Evolutionary conservation across 139 green algal species (phyloP).

Genomic region (Chlorella ohadii): DNA sequence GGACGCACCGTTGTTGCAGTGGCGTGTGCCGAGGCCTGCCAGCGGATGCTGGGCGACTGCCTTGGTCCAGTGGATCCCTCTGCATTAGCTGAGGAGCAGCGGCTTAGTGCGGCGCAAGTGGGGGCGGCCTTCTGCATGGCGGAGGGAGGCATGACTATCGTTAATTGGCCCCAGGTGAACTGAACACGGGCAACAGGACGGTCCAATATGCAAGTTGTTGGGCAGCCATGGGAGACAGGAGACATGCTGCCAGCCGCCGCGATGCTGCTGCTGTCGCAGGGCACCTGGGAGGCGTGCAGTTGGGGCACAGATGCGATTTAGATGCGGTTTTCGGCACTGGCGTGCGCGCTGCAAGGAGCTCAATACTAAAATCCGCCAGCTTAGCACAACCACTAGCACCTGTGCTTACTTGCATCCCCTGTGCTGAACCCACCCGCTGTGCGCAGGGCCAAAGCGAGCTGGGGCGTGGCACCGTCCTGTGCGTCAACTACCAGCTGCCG

Average conservation of each 20-base stretch:
- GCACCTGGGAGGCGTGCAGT: no score
- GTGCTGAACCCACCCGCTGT: not conserved
- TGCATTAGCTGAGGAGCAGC: not conserved
- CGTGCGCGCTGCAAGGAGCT: no score
- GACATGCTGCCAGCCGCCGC: no score
- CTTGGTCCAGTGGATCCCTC: not conserved
- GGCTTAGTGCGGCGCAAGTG: not conserved
- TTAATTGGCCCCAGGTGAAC: conserved; percentile 1
- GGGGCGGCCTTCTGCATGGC: conserved; percentile 10
- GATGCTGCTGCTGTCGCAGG: no score
- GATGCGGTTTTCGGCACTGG: no score
- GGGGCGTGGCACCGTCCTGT: conserved; percentile 1
- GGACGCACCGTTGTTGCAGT: conserved; percentile 28
- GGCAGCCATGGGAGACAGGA: not conserved
- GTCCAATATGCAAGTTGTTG: not conserved
- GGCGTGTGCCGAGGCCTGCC: conserved; percentile 32
- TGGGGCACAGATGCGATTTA: no score
- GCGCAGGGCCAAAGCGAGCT: conserved; percentile 11
- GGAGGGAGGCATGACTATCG: conserved; percentile 19
- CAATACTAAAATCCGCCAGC: no score
- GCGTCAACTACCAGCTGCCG: conserved; percentile 29
- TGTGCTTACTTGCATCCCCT: not conserved
- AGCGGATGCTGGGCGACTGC: conserved; percentile 25
- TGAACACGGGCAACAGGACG: no score
- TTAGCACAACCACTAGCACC: no score